These are phyloP conservation scores for Termitomyces sp. DNA, from an alignment of 768 basidiomycete species.

Conservation along the genomic window DNA sequence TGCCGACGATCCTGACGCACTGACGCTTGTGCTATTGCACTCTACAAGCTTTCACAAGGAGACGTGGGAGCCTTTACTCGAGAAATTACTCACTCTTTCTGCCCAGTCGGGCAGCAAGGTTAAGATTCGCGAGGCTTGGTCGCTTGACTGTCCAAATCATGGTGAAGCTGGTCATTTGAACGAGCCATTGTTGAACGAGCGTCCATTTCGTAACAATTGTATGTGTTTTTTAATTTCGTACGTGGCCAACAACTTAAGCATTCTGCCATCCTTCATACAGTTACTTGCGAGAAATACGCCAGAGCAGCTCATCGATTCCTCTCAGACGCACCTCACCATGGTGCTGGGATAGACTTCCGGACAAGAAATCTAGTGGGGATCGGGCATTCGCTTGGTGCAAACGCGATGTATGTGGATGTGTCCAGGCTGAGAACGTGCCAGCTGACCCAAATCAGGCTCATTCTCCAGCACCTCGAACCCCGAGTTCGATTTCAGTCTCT, in stretches of 20 bases:
- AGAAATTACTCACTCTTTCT: constrained; percentile 39
- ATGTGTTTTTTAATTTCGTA: constrained; percentile 14
- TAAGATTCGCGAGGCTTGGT: constrained; percentile 59
- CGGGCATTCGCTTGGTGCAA: constrained; percentile 68
- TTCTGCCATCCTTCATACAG: constrained; percentile 26
- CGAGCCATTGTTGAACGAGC: constrained; percentile 36
- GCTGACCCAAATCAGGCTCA: constrained; percentile 33
- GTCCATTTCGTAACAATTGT: constrained; percentile 47
- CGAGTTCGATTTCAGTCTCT: constrained; percentile 43
- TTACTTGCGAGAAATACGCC: constrained; percentile 64
- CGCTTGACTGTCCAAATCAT: constrained; percentile 72
- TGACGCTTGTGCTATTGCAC: constrained; percentile 61
- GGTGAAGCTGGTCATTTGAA: constrained; percentile 59
- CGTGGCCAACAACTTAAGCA: constrained; percentile 1
- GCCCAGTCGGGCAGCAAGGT: constrained; percentile 15
- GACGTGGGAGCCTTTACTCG: constrained; percentile 63
- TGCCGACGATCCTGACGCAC: constrained; percentile 34
- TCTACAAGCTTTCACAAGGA: constrained; percentile 76
- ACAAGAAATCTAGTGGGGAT: constrained; percentile 55
- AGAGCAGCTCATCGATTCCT: constrained; percentile 57
- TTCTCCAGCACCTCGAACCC: constrained; percentile 48
- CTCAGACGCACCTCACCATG: constrained; percentile 32
- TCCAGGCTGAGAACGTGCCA: background rate
- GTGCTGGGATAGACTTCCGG: constrained; percentile 43
- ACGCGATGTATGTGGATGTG: constrained; percentile 49